Conservation (phyloP, 2,329 filamentous ascomycete genomes). For the Calonectria hawksworthii region DNA sequence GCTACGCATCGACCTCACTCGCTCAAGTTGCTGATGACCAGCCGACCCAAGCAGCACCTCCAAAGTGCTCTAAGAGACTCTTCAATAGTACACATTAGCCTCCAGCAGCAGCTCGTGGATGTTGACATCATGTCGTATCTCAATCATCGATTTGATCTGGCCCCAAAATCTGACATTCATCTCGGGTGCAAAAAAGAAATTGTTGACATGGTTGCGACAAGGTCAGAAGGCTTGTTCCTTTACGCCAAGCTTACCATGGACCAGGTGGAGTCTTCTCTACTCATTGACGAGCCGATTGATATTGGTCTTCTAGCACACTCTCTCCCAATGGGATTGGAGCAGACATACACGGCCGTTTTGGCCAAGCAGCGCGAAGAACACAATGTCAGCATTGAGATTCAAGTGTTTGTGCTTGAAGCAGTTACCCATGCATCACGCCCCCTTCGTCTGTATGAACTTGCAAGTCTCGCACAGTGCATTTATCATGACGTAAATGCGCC, state of each 20-base stretch:
- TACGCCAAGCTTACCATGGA: conserved; percentile 44
- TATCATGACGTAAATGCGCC: conserved; percentile 31
- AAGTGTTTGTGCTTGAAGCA: conserved; percentile 53
- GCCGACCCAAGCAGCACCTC: conserved; percentile 35
- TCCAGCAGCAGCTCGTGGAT: conserved; percentile 39
- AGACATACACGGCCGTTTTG: conserved; percentile 53
- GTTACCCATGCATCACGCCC: conserved; percentile 57
- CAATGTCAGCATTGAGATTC: conserved; percentile 47
- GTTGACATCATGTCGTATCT: conserved; percentile 36
- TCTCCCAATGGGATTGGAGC: conserved; percentile 37
- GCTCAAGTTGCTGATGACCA: conserved; percentile 41
- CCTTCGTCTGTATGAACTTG: conserved; percentile 55
- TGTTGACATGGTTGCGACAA: conserved; percentile 33
- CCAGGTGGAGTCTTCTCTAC: conserved; percentile 29
- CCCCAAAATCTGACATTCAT: background rate
- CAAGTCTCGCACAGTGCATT: conserved; percentile 42
- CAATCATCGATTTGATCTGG: conserved; percentile 31
- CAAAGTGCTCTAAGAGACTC: conserved; percentile 37
- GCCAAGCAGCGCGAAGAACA: conserved; percentile 50
- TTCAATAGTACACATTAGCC: conserved; percentile 40
- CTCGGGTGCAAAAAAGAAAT: conserved; percentile 24
- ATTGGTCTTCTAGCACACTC: conserved; percentile 26
- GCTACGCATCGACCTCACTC: conserved; percentile 35
- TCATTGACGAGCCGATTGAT: background rate
- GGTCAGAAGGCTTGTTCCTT: conserved; percentile 38